Percentiles rank a stretch among this genome's conserved stretches.
phyloP scores from a whole-genome alignment of 352 stramenopile genomes.

The Aphanomyces astaci region DNA sequence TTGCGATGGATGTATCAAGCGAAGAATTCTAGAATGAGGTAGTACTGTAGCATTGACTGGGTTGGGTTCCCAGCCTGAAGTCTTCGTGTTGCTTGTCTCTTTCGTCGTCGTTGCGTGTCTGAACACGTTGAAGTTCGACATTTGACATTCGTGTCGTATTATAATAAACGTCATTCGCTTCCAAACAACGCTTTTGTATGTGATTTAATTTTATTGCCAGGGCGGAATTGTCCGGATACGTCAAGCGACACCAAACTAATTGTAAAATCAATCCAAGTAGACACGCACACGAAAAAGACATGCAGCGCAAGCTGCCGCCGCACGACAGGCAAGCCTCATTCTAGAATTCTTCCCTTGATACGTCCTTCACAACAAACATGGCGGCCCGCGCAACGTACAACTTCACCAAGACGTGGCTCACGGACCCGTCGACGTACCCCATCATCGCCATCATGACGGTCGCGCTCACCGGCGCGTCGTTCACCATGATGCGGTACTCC shows the following conservation, averaged over 20 bases:
- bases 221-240: too few species aligned
- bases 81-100: neutral
- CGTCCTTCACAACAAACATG: constrained; percentile 2
- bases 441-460: constrained; percentile 18
- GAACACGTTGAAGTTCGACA: too few species aligned
- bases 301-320: neutral
- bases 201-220: too few species aligned
- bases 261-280: neutral
- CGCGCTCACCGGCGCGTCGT: neutral
- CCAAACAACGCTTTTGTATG: too few species aligned
- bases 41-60: neutral
- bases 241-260: too few species aligned
- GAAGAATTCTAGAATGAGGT: neutral
- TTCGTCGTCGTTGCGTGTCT: neutral
- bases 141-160: too few species aligned
- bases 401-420: constrained; percentile 19
- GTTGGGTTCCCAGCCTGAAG: too few species aligned
- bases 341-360: neutral
- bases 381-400: constrained; percentile 7
- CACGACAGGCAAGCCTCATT: neutral
- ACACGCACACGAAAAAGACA: neutral
- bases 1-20: neutral
- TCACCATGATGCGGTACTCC: constrained; percentile 11
- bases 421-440: constrained; percentile 17
- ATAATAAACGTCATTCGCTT: too few species aligned